These are phyloP conservation scores for Epichloe uncinata DNA, from an alignment of 2,329 filamentous ascomycete species.

Conservation along the genomic window DNA sequence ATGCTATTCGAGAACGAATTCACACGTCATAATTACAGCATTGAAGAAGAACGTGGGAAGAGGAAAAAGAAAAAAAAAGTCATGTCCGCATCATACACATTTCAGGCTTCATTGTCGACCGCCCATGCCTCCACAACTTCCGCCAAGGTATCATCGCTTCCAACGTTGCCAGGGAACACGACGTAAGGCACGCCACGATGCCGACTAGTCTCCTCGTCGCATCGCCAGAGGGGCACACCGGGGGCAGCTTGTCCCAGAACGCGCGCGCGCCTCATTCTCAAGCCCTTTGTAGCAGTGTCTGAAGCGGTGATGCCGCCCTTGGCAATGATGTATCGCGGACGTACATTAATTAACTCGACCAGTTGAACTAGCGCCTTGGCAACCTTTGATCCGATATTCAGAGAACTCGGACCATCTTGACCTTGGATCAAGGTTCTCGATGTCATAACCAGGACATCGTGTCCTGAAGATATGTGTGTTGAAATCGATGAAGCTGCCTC, in stretches of 20 bases:
- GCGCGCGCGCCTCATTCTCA: constrained; percentile 36
- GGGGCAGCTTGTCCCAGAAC: constrained; percentile 43
- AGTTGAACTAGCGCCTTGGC: constrained; percentile 37
- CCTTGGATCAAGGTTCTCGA: constrained; percentile 34
- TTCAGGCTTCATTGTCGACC: not conserved
- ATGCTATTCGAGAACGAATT: not conserved
- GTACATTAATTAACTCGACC: constrained; percentile 27
- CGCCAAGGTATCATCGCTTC: constrained; percentile 30
- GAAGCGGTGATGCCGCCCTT: constrained; percentile 48
- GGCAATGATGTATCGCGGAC: constrained; percentile 42
- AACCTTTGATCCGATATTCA: constrained; percentile 40
- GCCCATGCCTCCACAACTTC: constrained; percentile 25
- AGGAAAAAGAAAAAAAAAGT: not conserved
- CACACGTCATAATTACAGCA: too few species aligned
- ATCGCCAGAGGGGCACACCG: constrained; percentile 44
- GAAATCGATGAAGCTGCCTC: constrained; percentile 18
- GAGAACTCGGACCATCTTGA: constrained; percentile 29
- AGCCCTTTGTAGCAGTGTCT: constrained; percentile 41
- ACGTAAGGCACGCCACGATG: constrained; percentile 39
- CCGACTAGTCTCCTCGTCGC: constrained; percentile 35
- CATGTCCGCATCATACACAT: not conserved
- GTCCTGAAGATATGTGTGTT: constrained; percentile 22
- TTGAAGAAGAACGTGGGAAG: too few species aligned
- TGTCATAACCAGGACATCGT: constrained; percentile 45
- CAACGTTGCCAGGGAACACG: constrained; percentile 46